A percentile compares a stretch with the other conserved stretches of the same genome.
Conservation (phyloP, 768 basidiomycete genomes). For the Crassisporium funariophilum region DNA sequence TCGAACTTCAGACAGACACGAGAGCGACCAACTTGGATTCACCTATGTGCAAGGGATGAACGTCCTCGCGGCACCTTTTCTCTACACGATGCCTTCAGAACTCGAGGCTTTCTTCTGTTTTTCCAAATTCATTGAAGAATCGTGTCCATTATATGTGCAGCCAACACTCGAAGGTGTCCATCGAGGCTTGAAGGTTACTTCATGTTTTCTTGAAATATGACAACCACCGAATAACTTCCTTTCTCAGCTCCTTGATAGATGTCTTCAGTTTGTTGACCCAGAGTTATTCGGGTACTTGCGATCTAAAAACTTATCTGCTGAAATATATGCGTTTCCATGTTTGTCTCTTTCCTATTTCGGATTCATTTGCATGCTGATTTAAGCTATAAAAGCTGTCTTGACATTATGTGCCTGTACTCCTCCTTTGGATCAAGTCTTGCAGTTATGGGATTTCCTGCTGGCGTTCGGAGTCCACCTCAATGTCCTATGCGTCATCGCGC, state of each 20-base stretch:
- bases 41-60: slow-evolving; percentile 99
- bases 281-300: slow-evolving; percentile 81
- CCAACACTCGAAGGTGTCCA: slow-evolving; percentile 97
- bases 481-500: slow-evolving; percentile 95
- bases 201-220: neutral
- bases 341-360: slow-evolving; percentile 24
- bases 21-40: slow-evolving; percentile 79
- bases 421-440: slow-evolving; percentile 91
- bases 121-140: slow-evolving; percentile 92
- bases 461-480: slow-evolving; percentile 97
- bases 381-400: slow-evolving; percentile 65
- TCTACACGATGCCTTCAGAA: slow-evolving; percentile 97
- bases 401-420: slow-evolving; percentile 97
- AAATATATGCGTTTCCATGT: slow-evolving; percentile 98
- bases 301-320: slow-evolving; percentile 90
- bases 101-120: slow-evolving; percentile 99
- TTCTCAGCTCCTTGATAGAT: slow-evolving; percentile 84
- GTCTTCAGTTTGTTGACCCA: slow-evolving; percentile 88
- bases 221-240: neutral
- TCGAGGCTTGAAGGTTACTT: slow-evolving; percentile 81
- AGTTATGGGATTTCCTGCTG: slow-evolving; percentile 96
- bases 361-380: neutral
- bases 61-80: slow-evolving; percentile 95
- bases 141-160: slow-evolving; percentile 95
- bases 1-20: slow-evolving; percentile 62